These are phyloP conservation scores for Coemansia sp. DNA, from an alignment of 192 early-diverging fungal species.

Conservation along the genomic window DNA sequence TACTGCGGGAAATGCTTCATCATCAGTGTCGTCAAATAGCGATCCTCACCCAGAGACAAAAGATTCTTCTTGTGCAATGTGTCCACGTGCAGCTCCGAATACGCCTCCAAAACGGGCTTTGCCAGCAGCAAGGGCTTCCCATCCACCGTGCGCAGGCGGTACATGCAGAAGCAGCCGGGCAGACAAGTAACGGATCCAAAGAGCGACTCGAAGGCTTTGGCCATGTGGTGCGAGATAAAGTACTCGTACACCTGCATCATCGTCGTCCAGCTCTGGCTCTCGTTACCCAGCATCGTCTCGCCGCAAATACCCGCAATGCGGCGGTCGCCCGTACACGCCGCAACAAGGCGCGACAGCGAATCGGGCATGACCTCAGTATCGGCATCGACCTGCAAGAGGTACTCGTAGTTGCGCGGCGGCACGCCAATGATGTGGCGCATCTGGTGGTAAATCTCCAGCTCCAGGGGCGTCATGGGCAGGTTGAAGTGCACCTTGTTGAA, in stretches of 20 bases:
- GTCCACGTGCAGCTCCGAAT: constrained; percentile 90
- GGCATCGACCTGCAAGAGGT: constrained; percentile 79
- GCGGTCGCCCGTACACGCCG: constrained; percentile 74
- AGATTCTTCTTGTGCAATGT: constrained; percentile 99
- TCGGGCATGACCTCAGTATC: constrained; percentile 86
- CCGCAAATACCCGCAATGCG: constrained; percentile 90
- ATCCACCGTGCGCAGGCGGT: constrained; percentile 65
- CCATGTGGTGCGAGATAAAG: constrained; percentile 90
- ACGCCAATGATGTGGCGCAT: constrained; percentile 98
- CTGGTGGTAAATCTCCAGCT: constrained; percentile 97
- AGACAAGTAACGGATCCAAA: constrained; percentile 83
- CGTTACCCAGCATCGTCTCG: constrained; percentile 89
- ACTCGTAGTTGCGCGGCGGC: constrained; percentile 76
- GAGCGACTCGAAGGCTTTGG: constrained; percentile 85
- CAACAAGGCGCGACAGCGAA: constrained; percentile 86
- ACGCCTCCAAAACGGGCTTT: constrained; percentile 79
- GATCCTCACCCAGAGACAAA: constrained; percentile 94
- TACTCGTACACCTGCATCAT: constrained; percentile 99
- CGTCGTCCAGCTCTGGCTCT: constrained; percentile 90
- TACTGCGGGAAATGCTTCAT: constrained; percentile 96
- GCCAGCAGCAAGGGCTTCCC: constrained; percentile 80
- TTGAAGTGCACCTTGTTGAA: constrained; percentile 95
- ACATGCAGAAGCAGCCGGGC: constrained; percentile 92
- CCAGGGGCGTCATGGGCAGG: constrained; percentile 86
- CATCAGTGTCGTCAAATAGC: constrained; percentile 96